phyloP scores from a whole-genome alignment of 306 rosid species.

The Rosa persica region DNA sequence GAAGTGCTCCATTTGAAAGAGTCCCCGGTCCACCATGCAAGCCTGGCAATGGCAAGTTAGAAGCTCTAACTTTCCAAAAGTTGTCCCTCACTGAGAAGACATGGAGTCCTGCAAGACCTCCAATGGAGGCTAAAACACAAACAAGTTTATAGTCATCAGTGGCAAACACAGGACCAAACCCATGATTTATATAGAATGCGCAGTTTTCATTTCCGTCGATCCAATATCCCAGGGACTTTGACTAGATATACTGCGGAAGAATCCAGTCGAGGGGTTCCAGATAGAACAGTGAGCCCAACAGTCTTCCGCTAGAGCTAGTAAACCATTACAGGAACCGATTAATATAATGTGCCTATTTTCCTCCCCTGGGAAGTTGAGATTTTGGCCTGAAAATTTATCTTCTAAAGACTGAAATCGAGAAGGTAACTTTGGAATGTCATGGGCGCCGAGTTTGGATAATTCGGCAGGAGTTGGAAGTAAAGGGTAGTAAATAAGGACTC shows the following conservation, averaged over 20 bases:
- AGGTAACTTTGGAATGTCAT: background rate
- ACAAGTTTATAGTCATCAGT: background rate
- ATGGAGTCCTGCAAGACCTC: background rate
- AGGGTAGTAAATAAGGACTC: background rate
- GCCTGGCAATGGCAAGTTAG: background rate
- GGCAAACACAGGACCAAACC: background rate
- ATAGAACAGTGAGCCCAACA: too few relatives aligned
- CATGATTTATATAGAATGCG: background rate
- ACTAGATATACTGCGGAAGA: too few relatives aligned
- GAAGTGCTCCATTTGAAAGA: background rate
- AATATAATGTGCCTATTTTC: too few relatives aligned
- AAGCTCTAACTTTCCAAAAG: background rate
- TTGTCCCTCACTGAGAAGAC: background rate
- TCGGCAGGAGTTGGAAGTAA: too few relatives aligned
- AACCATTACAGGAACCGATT: too few relatives aligned
- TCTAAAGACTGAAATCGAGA: background rate
- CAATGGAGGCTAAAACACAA: background rate
- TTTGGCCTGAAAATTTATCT: background rate
- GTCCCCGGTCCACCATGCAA: background rate
- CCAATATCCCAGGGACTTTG: too few relatives aligned
- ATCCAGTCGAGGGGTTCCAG: background rate
- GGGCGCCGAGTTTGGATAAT: too few relatives aligned
- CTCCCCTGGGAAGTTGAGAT: background rate
- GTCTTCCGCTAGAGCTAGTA: too few relatives aligned
- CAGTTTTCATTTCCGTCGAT: too few relatives aligned